phyloP scores from a whole-genome alignment of 164 flowering plant species.

The grape (Vitis vinifera) region DNA sequence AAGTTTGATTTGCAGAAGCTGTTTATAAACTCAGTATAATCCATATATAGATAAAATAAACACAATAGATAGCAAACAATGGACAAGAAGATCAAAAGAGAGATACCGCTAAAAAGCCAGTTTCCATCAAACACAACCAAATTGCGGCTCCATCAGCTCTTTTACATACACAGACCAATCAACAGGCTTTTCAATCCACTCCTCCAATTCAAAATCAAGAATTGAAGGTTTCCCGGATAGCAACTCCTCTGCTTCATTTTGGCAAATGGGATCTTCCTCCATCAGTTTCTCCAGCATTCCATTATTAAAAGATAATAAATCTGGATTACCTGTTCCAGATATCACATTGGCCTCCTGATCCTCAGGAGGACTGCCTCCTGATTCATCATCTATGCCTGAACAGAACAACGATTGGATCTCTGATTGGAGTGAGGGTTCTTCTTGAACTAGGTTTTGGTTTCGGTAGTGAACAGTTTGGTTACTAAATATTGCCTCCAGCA shows the following conservation, averaged over 20 bases:
- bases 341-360: slow-evolving; percentile 7
- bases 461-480: slow-evolving; percentile 3
- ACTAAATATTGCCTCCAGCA: slow-evolving; percentile 15
- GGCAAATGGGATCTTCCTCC: slow-evolving; percentile 33
- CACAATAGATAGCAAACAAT: not conserved
- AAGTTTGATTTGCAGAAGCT: not conserved
- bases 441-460: slow-evolving; percentile 10
- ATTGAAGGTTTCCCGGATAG: slow-evolving; percentile 20
- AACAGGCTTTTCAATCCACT: slow-evolving; percentile 31
- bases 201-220: slow-evolving; percentile 48
- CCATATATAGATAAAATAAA: no score
- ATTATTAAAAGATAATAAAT: slow-evolving; percentile 21
- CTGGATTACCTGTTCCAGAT: slow-evolving; percentile 4
- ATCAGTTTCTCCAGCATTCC: slow-evolving; percentile 46
- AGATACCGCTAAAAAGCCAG: not conserved
- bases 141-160: slow-evolving; percentile 28
- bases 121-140: slow-evolving; percentile 13
- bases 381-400: slow-evolving; percentile 14
- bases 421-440: slow-evolving; percentile 23
- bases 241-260: slow-evolving; percentile 18
- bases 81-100: not conserved
- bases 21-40: no score
- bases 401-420: slow-evolving; percentile 19
- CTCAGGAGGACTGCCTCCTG: slow-evolving; percentile 1
- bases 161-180: slow-evolving; percentile 28